Evolutionary conservation across 2,329 filamentous ascomycete species (phyloP), one percentile per base, ranked within the genome.

Genomic region (Verticillium dahliae): DNA sequence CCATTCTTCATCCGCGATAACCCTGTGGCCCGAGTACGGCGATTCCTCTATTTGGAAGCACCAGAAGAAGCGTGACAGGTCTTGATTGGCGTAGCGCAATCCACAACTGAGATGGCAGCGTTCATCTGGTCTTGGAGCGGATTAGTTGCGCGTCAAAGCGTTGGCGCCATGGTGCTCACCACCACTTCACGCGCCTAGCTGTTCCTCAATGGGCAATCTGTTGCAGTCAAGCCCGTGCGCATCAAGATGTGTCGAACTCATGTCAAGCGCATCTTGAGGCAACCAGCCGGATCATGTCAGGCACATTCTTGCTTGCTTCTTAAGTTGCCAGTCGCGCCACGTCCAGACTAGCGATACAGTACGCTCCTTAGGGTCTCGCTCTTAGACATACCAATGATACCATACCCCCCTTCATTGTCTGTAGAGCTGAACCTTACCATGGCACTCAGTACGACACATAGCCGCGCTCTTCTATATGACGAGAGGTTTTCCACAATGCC

Each of bases 291-390:
- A 52, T 18, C 45, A 52, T 10, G n/a, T n/a, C 39, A 27, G 45
- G n/a, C 22, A 52, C 15, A 52, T 18, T 22, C n/a, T 50, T 58
- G 57, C n/a, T 50, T 58, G 57, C 57, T 58, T 58, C 37, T 58
- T 45, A 58, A 58, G 27, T 13, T 41, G 31, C n/a, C 34, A 31
- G 22, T 50, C 57, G 37, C 57, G 41, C 57, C 57, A 15, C 27
- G 37, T 58, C 57, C 33, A 22, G 38, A 6, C 37, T 27, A 31
- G 7, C 27, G 38, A 58, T 31, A 39, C 27, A 50, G 37, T 14
- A 31, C 13, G 13, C 33, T 34, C 14, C 9, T 13, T 34, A 39
- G 11, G 39, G 57, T 58, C 57, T 58, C 57, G 33, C 27, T 58
- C 14, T 39, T 50, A 58, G 57, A 58, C 57, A 58, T 11, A 41